Percentiles rank a stretch among this genome's conserved stretches.
phyloP scores from a whole-genome alignment of 2,329 filamentous ascomycete species.

The Colletotrichum shisoi region DNA sequence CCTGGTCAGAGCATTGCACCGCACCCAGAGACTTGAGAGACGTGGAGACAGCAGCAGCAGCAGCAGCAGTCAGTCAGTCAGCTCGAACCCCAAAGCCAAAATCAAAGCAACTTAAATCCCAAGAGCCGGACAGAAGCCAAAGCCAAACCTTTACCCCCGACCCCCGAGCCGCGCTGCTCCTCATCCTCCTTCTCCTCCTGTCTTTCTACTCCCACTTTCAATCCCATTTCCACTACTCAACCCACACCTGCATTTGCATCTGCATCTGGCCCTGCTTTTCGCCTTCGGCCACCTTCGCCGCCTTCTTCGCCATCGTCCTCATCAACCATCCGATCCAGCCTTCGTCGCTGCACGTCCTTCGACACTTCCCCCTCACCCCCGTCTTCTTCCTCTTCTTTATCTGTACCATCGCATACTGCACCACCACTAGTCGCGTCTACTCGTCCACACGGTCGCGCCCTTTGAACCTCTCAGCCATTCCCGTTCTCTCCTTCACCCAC shows the following conservation, averaged over 20 bases:
- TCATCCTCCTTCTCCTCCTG: slow-evolving; percentile 8
- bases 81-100: slow-evolving; percentile 21
- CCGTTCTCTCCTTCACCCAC: slow-evolving; percentile 29
- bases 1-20: slow-evolving; percentile 13
- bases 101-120: slow-evolving; percentile 4
- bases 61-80: slow-evolving; percentile 4
- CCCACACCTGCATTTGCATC: slow-evolving; percentile 25
- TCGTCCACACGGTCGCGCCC: slow-evolving; percentile 6
- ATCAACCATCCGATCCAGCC: slow-evolving; percentile 14
- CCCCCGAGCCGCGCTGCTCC: slow-evolving; percentile 28
- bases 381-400: neutral
- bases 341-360: slow-evolving; percentile 17
- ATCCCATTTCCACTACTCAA: slow-evolving; percentile 19
- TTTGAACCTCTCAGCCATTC: slow-evolving; percentile 9
- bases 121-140: slow-evolving; percentile 1
- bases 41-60: slow-evolving; percentile 3
- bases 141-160: slow-evolving; percentile 17
- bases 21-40: slow-evolving; percentile 3
- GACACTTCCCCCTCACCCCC: neutral
- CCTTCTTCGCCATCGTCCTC: slow-evolving; percentile 19
- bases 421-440: slow-evolving; percentile 4
- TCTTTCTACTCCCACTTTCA: slow-evolving; percentile 27
- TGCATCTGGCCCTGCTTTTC: slow-evolving; percentile 24
- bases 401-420: slow-evolving; percentile 16
- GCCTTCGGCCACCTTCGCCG: slow-evolving; percentile 2